Evolutionary conservation across 2,329 filamentous ascomycete species (phyloP), one percentile per base, ranked within the genome.

Genomic region (Lachnellula occidentalis): DNA sequence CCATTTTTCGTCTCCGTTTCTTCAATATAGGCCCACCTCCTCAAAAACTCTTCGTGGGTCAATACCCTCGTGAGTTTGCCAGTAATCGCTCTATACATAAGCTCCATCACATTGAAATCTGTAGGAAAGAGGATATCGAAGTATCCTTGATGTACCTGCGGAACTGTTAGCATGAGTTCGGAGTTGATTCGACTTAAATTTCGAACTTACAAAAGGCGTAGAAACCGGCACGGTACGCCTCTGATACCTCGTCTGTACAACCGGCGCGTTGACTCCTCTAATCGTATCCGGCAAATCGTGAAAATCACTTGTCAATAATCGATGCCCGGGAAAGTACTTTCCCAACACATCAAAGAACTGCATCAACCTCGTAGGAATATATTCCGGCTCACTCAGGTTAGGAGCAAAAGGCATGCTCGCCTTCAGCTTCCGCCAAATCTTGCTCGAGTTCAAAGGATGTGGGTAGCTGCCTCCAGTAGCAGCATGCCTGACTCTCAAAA

Each of bases 81-180:
- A 0, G 94, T 99, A 64, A 97, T 84, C 58, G 90, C 90, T 53
- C 90, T 86, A 74, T 99, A 99, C 64, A 97, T 84, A 65, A 90
- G 85, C 72, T 97, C 91, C 72, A 94, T 87, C 62, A 95, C 86
- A 59, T 82, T 79, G 69, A 99, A 99, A 72, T 99, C 88, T 11
- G 94, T 99, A 0, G 94, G 94, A 74, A 99, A 99, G 69, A 99
- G 85, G 65, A 99, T 96, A 70, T 99, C 95, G 69, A 99, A 99
- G 73, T 96, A 97, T 45, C 94, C 95, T 75, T 99, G 95, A 70
- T 97, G 92, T 47, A 96, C 90, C 90, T 95, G 60, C 19, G 45
- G 1, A 22, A 22, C 17, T n/a, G 17, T 53, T 43, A 47, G 22
- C 11, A 17, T 31, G 9, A 27, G 2, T 31, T 34, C 17, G 11